Base-by-base conservation (phyloP, 108 stramenopile genomes). In the Schizochytrium sp. region DNA sequence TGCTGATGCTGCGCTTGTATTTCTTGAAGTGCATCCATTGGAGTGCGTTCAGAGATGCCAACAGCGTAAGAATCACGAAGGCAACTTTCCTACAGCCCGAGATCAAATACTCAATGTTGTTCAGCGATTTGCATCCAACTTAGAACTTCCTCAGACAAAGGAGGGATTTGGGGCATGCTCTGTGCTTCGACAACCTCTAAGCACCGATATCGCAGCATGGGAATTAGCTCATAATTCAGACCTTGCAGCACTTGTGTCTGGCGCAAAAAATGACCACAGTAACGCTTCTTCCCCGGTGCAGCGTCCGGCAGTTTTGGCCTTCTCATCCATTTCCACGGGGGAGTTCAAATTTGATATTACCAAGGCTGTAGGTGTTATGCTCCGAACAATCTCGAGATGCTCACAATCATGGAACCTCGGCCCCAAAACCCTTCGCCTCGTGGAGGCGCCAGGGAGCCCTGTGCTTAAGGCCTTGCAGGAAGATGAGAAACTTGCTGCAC, bases 241-340 rank as follows among this genome's bases (percentile, higher is more conserved):
- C 42, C 5, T 5, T 44, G 12, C 64, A 38, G 28, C 28, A 28
- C 28, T 28, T 28, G 28, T 28, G 28, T 28, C 28, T 28, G 28
- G 28, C 28, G 28, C 28, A 28, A 28, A 28, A 28, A 28, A 28
- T 28, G 28, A 28, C 28, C 28, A 28, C 28, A 28, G 28, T 0
- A 28, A 28, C 28, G 28, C 28, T 28, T 28, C 28, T 28, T 28
- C 28, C 28, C 28, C 28, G 28, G 28, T 28, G 28, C 28, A 28
- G 28, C 28, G 28, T 28, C 28, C 28, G 28, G 28, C 28, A 28
- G 64, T 38, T 44, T 55, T 83, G 76, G 72, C 53, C 3, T 83
- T 83, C 40, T 47, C 50, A n/a, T 49, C 76, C 5, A 55, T 83
- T 83, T 83, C 76, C 10, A 55, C 50, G 15, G 76, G 76, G 10